Base-by-base conservation (phyloP, 2,329 filamentous ascomycete species). In the Parascedosporium putredinis region DNA sequence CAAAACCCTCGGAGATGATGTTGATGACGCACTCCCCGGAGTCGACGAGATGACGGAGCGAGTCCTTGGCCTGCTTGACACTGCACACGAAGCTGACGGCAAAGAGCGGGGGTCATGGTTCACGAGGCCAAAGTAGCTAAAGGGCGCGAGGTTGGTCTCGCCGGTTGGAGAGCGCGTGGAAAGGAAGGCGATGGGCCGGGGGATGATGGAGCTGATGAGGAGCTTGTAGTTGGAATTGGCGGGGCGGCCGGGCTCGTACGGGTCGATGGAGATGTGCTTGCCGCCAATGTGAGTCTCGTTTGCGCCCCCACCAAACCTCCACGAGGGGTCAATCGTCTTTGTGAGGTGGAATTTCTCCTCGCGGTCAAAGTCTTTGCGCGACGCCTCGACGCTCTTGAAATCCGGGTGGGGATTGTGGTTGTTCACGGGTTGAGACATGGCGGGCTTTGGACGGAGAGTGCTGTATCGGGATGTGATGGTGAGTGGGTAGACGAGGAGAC, bases 61-160 rank as follows among this genome's bases (percentile, higher is more conserved):
- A 83, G 64, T 96, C 90, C 66, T 95, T 96, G 18, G 84, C 79
- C 3, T 69, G 65, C 4, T 63, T 65, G 5, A 73, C 56, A 3
- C 66, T 53, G 14, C 65, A 62, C 4, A 71, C 58, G 60, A 79
- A 71, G 40, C 78, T 76, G 24, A 82, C 69, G 7, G 79, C 76
- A 64, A 96, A 94, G 40, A 94, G 71, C 0, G 90, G 90, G 90
- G 91, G 62, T 96, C 90, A 63, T 93, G 86, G 64, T 81, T 81
- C 56, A 95, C 74, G 54, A 95, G 67, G 63, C 88, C 84, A 64
- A 89, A 88, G 70, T 93, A 96, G 60, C 79, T 86, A 65, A 93
- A 95, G 0, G 89, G 90, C 0, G 90, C 88, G 2, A 96, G 74
- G 67, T 96, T 97, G 55, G 55, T 72, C 29, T 59, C 65, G 20